phyloP scores from a whole-genome alignment of 2,329 filamentous ascomycete genomes.

The Venturia aucupariae region DNA sequence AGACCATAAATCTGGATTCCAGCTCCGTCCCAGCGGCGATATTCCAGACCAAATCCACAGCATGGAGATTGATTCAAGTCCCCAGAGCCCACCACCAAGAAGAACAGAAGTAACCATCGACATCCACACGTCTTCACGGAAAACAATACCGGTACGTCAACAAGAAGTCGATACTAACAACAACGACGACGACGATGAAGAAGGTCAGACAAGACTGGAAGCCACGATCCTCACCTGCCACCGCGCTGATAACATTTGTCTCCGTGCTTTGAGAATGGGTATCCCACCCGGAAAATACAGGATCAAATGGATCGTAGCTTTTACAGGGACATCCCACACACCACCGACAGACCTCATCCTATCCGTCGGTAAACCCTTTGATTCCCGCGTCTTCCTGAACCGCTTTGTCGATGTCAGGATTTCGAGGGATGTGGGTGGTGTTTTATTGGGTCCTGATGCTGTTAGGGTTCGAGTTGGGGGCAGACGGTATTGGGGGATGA shows the following conservation, averaged over 20 bases:
- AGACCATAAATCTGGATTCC: slow-evolving; percentile 30
- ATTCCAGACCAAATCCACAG: slow-evolving; percentile 4
- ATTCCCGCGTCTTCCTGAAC: slow-evolving; percentile 23
- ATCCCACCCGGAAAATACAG: slow-evolving; percentile 30
- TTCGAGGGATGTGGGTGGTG: slow-evolving; percentile 28
- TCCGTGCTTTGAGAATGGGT: slow-evolving; percentile 28
- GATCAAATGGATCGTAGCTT: slow-evolving; percentile 26
- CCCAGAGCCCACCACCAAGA: background rate
- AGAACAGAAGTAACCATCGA: slow-evolving; percentile 23
- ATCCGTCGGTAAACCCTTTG: slow-evolving; percentile 29
- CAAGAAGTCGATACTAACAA: too few relatives aligned
- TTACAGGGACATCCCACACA: slow-evolving; percentile 21
- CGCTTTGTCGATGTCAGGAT: slow-evolving; percentile 30
- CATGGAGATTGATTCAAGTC: background rate
- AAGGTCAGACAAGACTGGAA: slow-evolving; percentile 27
- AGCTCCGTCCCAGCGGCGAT: slow-evolving; percentile 18
- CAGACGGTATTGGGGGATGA: slow-evolving; percentile 22
- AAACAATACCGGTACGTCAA: slow-evolving; percentile 27
- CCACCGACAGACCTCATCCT: slow-evolving; percentile 27
- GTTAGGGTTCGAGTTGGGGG: slow-evolving; percentile 28
- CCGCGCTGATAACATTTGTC: slow-evolving; percentile 24
- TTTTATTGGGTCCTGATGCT: slow-evolving; percentile 29
- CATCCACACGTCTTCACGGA: slow-evolving; percentile 21
- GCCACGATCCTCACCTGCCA: slow-evolving; percentile 28
- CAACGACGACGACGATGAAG: slow-evolving; percentile 30